Evolutionary conservation across 164 flowering plant genomes (phyloP).

Genomic region (Liriodendron chinense): DNA sequence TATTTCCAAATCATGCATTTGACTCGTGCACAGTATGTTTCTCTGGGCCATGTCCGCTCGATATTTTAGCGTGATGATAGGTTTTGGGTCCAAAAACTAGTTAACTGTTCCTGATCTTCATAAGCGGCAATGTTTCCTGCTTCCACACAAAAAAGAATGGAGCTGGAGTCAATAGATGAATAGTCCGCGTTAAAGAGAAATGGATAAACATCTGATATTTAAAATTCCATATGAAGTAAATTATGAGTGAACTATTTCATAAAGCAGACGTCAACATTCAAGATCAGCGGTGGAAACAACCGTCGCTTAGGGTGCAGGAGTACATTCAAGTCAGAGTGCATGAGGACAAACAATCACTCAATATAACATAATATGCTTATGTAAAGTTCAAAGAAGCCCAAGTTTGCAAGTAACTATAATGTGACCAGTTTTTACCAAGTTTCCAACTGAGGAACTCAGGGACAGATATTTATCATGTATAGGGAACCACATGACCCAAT

Average conservation of each 20-base stretch:
- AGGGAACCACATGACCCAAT: no score
- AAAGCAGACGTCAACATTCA: not conserved
- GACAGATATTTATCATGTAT: no score
- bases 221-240: not conserved
- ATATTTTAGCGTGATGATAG: not conserved
- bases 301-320: no score
- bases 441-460: not conserved
- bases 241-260: not conserved
- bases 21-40: conserved; percentile 42
- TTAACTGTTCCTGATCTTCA: not conserved
- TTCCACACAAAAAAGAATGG: not conserved
- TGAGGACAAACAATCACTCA: no score
- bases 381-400: not conserved
- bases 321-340: no score
- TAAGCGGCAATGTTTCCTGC: not conserved
- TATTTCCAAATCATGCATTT: conserved; percentile 47
- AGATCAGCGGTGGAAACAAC: not conserved
- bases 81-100: not conserved
- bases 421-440: not conserved
- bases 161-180: not conserved
- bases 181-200: not conserved
- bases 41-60: conserved; percentile 51
- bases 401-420: not conserved
- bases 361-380: no score
- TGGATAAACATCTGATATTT: not conserved